Base-by-base conservation (phyloP, 345 rosid genomes). In the Aquilaria sinensis region DNA sequence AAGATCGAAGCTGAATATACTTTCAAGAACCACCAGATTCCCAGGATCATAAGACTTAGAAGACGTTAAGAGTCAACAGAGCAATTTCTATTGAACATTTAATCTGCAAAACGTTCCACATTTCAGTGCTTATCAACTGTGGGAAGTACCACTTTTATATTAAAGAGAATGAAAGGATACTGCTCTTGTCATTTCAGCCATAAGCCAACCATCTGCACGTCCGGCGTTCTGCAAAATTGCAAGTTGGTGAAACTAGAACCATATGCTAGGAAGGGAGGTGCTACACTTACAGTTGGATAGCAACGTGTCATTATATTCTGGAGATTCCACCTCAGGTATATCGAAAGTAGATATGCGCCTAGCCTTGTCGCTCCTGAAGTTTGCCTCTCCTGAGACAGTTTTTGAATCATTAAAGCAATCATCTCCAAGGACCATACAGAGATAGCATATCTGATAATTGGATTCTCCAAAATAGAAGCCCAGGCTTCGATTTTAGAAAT, bases 41-140 rank as follows among this genome's bases (percentile, higher is more conserved):
- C 98, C 98, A 1, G 96, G 98, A 80, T 92, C 96, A 62, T 50
- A 66, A 5, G 98, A 92, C 96, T 92, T 34, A 29, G 13, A 51
- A 56, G 23, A 31, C n/a, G 69, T 85, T 67, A 92, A 89, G 95
- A 82, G 43, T 37, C 43, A 3, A 16, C 23, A 16, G 23, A 16
- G 23, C 23, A 16, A 16, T 16, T 16, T 16, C 23, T 16, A 16
- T 16, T 16, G 23, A 16, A 16, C 23, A 16, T 16, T 16, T 16
- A 16, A 16, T 0, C 23, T 16, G 23, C 23, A 16, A 37, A 37
- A 37, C 43, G 8, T 37, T 37, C 43, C 43, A 37, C 43, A 37
- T 37, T 37, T 37, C 43, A 37, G 43, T 8, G 43, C 7, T 37
- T 37, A 4, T 37, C 43, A 37, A 4, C 43, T 4, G 12, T 15